Base-by-base conservation (phyloP, 2,329 filamentous ascomycete species). In the Cladosporium sp. region DNA sequence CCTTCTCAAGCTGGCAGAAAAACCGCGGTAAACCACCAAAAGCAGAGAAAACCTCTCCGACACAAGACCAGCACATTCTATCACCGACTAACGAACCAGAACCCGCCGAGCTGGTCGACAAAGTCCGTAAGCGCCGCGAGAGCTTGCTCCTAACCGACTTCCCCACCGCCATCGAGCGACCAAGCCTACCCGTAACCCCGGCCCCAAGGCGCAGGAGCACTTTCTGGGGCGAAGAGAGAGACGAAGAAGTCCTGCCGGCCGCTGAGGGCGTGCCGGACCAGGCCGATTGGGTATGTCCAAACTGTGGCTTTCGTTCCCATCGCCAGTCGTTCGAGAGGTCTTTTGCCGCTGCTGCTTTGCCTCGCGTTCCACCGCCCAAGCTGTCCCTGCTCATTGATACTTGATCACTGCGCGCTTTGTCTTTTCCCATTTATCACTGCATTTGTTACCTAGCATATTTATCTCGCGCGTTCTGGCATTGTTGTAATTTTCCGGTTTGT, bases 231-330 rank as follows among this genome's bases (percentile, higher is more conserved):
- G 73, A 74, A 20, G 79, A 80, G 52, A 75, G 75, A 43, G 74
- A 80, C 53, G 73, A 73, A 32, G 70, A 73, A 55, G 77, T 76
- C 55, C 75, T 95, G 58, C 88, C 88, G 54, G 74, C 75, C 57
- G 90, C 91, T 43, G 81, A 88, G 66, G 91, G 89, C 45, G 90
- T 95, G 56, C 90, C 91, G 55, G 77, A 82, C 68, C 91, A 95
- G 78, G 79, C 82, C 66, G 88, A 95, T 69, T 96, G 92, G 92
- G 90, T 95, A 89, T 85, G 88, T 88, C 77, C 77, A 70, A 58
- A 57, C 55, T 65, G 57, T 57, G 59, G 56, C 55, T 67, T 74
- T 12, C 11, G 27, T n/a, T 27, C 22, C 3, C 13, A 16, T 4
- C 13, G 22, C 22, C 9, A 22, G 7, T 40, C 38, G 6, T 13